Percentiles rank a stretch among this genome's conserved stretches.
Evolutionary conservation across 2,329 filamentous ascomycete species (phyloP).

Genomic region (Cercospora sp.): DNA sequence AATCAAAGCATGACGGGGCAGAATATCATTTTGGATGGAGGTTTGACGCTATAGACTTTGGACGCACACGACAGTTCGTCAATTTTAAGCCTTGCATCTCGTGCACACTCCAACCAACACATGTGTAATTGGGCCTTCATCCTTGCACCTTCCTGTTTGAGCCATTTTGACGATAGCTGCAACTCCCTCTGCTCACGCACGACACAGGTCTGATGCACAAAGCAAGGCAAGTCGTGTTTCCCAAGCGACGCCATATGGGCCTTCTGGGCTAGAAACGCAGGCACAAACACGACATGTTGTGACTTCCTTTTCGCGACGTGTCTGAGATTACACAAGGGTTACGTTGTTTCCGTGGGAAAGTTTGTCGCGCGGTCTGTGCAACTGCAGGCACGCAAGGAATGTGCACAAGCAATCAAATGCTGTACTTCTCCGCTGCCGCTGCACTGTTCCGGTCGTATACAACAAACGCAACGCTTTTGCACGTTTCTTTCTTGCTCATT

Average conservation of each 20-base stretch:
- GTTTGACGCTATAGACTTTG: constrained; percentile 21
- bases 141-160: background rate
- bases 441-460: background rate
- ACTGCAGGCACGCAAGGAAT: constrained; percentile 12
- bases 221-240: background rate
- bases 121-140: background rate
- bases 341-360: background rate
- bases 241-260: background rate
- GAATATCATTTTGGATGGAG: constrained; percentile 54
- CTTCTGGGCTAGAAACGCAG: background rate
- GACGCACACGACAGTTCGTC: background rate
- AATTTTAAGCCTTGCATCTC: background rate
- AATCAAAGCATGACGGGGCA: constrained; percentile 54
- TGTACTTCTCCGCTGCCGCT: background rate
- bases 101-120: constrained; percentile 1
- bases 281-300: constrained; percentile 5
- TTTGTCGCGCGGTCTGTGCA: constrained; percentile 12
- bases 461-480: background rate
- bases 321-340: constrained; percentile 8
- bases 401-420: constrained; percentile 7
- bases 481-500: background rate
- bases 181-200: background rate
- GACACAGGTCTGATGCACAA: background rate
- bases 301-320: background rate
- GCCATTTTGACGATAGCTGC: background rate